Evolutionary conservation across 257 asterid genomes (phyloP), one percentile per base, ranked within the genome.

Genomic region (Voacanga thouarsii): DNA sequence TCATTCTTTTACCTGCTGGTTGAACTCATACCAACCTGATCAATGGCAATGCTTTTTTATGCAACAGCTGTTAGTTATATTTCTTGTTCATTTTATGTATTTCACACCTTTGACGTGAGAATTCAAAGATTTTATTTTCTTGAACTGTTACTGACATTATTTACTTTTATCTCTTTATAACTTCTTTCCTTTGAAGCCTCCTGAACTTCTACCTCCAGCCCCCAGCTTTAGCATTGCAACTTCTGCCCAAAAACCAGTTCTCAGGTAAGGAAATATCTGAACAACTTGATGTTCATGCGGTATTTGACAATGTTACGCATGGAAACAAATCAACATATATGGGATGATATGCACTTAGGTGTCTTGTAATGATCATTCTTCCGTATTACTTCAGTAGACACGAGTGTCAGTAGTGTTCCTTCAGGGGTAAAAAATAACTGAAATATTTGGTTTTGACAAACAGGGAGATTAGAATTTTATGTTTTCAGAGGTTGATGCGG

Each of bases 241-340:
- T 37, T 23, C 80, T 26, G 72, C 77, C 33, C 77, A 68, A 18
- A 80, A 80, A 75, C 80, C 83, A 6, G 80, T 80, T 80, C 80
- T 80, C 60, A 69, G 83, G 83, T 75, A 69, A 63, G 28, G 4
- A 47, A 26, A 65, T 69, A 41, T 70, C 47, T 24, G 26, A 53
- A 26, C 75, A 53, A 12, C 50, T 16, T 30, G 24, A 21, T 5
- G 53, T 16, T 11, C 18, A 39, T 68, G 59, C 53, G 45, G 51
- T 47, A 44, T 9, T 45, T 15, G 1, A 21, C 41, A 5, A 18
- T 51, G 30, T 28, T 24, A n/a, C 28, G 51, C 66, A 23, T 18
- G 8, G 51, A 8, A 41, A 41, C 49, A 53, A 24, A 33, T 67
- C 56, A 67, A 51, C 26, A 23, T 51, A 45, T n/a, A 3, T 43